Evolutionary conservation across 495 filamentous ascomycete genomes (phyloP), one percentile per base, ranked within the genome.

Genomic region (Chaetomium tenue): DNA sequence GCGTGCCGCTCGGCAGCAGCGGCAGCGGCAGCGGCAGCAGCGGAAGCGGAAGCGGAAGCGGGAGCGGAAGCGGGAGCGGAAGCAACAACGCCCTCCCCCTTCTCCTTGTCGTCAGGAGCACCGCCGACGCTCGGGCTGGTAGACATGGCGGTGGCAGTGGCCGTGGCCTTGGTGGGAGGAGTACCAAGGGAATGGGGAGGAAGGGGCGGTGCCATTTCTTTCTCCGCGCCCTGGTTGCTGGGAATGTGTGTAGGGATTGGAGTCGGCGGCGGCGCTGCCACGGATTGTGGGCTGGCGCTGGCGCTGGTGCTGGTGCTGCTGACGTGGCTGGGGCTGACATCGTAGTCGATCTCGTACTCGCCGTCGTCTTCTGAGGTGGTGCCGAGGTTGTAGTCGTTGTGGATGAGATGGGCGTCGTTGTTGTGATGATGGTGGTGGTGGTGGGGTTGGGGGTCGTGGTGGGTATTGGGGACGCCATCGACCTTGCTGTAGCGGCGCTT

Each of bases 401-500:
- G 6, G 28, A 6, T 30, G 28, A 30, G 2, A 30, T 2, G 28
- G 28, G 28, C 11, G 7, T 11, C 39, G 48, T 23, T 54, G 13
- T 40, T 3, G n/a, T 3, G 13, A 5, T 55, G 28, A 6, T 30
- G 28, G 6, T 30, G 28, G 28, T 30, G 6, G 28, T 30, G 28
- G 33, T 5, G 33, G 33, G 33, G 33, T 1, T 37, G 33, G 33
- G 33, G 33, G 33, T 37, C 3, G 46, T 15, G 39, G 16, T 33
- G 33, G 26, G n/a, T 40, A 37, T 22, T 25, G 37, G 18, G 12
- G 26, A 15, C 22, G 22, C 12, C 9, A 28, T 37, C 58, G 9
- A 50, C 52, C 40, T 57, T 44, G 47, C 50, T 60, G 18, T 63
- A 62, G 23, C 22, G 23, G 33, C 60, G 59, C 15, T 66, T 59